Conservation (phyloP, 108 stramenopile genomes). For the Aurantiochytrium sp. region DNA sequence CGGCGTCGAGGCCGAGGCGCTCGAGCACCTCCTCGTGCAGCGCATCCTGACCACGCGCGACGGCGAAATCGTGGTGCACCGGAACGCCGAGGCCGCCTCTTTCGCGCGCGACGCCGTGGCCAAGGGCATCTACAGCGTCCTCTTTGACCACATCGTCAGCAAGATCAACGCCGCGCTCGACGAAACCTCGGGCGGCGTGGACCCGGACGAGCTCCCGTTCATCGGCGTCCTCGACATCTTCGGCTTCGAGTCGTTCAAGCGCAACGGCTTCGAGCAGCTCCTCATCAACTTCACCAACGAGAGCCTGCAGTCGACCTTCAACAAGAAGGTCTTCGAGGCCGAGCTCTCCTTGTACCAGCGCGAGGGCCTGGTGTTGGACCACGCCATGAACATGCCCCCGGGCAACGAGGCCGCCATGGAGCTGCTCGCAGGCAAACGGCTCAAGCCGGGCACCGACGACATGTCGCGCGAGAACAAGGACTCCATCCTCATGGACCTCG, state of each 20-base stretch:
- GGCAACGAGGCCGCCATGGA: constrained; percentile 5
- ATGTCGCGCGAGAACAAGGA: constrained; percentile 51
- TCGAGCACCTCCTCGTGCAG: constrained; percentile 43
- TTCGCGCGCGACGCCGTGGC: constrained; percentile 55
- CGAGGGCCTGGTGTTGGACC: constrained; percentile 37
- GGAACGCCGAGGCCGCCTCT: constrained; percentile 47
- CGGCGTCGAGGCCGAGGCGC: constrained; percentile 34
- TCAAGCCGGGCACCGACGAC: constrained; percentile 59
- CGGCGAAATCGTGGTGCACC: constrained; percentile 34
- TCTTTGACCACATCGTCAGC: constrained; percentile 37
- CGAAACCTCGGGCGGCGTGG: not conserved
- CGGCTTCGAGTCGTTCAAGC: constrained; percentile 86
- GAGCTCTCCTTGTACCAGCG: constrained; percentile 39
- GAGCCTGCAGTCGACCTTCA: constrained; percentile 56
- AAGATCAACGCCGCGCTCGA: constrained; percentile 31
- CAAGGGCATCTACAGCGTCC: constrained; percentile 38
- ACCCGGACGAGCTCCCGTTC: constrained; percentile 41
- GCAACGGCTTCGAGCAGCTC: constrained; percentile 82
- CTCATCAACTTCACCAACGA: constrained; percentile 64
- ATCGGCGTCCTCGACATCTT: constrained; percentile 94
- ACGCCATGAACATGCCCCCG: constrained; percentile 5
- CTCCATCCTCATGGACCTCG: constrained; percentile 54
- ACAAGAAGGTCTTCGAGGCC: constrained; percentile 46
- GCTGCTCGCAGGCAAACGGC: constrained; percentile 40
- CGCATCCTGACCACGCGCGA: constrained; percentile 41